Evolutionary conservation across 352 stramenopile species (phyloP).

Genomic region (Pythium diclinum): DNA sequence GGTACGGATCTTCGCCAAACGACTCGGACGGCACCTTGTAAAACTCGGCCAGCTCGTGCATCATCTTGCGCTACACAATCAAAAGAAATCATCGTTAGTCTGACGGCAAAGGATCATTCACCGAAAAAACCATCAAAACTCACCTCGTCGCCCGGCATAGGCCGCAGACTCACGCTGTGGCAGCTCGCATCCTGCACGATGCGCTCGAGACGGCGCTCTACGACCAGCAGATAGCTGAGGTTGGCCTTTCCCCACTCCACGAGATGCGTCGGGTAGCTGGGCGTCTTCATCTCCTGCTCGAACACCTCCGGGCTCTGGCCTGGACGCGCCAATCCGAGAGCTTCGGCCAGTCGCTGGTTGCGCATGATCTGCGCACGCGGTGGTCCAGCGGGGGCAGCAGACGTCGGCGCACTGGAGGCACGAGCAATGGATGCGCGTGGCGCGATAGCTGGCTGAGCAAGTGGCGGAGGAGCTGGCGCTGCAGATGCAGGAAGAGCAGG

Average conservation of each 20-base stretch:
- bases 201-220: slow-evolving; percentile 71
- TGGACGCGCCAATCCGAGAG: slow-evolving; percentile 49
- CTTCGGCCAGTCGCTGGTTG: slow-evolving; percentile 66
- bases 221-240: slow-evolving; percentile 58
- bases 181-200: slow-evolving; percentile 65
- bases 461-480: slow-evolving; percentile 34
- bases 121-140: background rate
- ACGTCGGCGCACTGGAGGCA: slow-evolving; percentile 21
- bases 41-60: slow-evolving; percentile 67
- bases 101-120: background rate
- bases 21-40: slow-evolving; percentile 74
- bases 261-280: slow-evolving; percentile 55
- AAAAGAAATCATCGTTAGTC: background rate
- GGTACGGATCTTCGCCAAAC: slow-evolving; percentile 65
- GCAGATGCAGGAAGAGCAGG: slow-evolving; percentile 52
- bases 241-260: slow-evolving; percentile 76
- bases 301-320: slow-evolving; percentile 49
- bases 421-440: slow-evolving; percentile 23
- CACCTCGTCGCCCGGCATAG: slow-evolving; percentile 69
- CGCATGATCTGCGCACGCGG: slow-evolving; percentile 51
- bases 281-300: slow-evolving; percentile 75
- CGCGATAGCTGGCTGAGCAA: slow-evolving; percentile 43
- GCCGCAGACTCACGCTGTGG: slow-evolving; percentile 68
- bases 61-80: slow-evolving; percentile 45
- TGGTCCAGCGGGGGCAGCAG: slow-evolving; percentile 26